A percentile compares a stretch with the other conserved stretches of the same genome.
Conservation (phyloP, 176 grass and related monocot genomes). For the Saccharum spontaneum region DNA sequence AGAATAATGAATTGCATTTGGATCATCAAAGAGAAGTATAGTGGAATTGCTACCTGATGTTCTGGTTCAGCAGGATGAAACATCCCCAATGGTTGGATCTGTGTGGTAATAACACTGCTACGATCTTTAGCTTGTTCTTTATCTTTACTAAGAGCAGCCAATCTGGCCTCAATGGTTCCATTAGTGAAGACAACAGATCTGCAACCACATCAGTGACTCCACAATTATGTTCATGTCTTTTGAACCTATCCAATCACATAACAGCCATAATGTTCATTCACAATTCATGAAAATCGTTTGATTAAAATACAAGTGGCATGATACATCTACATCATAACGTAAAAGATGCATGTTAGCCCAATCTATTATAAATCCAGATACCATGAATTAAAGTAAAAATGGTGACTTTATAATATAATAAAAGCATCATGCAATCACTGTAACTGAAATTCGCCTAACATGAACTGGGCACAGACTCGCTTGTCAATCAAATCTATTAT, state of each 20-base stretch:
- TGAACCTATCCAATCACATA: constrained; percentile 7
- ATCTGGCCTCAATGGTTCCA: constrained; percentile 64
- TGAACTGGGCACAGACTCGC: not conserved
- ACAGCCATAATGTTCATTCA: not conserved
- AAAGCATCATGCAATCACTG: not conserved
- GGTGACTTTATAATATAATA: not conserved
- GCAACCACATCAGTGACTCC: constrained; percentile 7
- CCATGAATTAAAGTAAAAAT: not conserved
- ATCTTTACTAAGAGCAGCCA: constrained; percentile 79
- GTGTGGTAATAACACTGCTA: constrained; percentile 70
- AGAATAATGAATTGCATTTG: not conserved
- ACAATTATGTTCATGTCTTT: not conserved
- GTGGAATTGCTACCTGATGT: constrained; percentile 71
- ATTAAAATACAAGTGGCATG: not conserved
- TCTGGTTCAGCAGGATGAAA: constrained; percentile 92
- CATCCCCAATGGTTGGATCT: constrained; percentile 64
- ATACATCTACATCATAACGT: not conserved
- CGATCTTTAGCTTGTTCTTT: constrained; percentile 82
- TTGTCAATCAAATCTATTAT: not conserved
- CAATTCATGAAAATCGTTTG: not conserved
- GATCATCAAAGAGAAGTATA: not conserved
- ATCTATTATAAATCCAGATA: not conserved
- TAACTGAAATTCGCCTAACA: not conserved
- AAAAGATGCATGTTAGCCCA: not conserved
- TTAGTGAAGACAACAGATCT: constrained; percentile 95